Evolutionary conservation across 2,329 filamentous ascomycete species (phyloP).

Genomic region (Cladosporium sp.): DNA sequence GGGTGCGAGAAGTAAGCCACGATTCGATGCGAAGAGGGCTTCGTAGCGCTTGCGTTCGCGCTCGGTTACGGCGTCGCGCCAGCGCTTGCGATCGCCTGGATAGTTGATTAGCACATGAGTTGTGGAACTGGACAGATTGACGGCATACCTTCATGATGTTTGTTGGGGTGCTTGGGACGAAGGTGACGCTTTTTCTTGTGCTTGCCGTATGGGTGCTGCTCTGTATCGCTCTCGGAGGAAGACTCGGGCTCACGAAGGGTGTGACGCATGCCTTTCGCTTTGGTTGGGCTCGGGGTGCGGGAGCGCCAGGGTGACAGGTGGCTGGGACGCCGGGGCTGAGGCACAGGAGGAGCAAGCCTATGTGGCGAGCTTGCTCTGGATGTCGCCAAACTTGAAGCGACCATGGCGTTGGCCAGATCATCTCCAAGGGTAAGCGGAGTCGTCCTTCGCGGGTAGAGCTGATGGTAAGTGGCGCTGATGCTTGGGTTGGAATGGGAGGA

Average conservation of each 20-base stretch:
- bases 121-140: conserved; percentile 23
- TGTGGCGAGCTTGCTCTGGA: conserved; percentile 33
- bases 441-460: conserved; percentile 31
- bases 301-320: conserved; percentile 13
- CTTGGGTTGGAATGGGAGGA: conserved; percentile 22
- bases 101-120: neutral
- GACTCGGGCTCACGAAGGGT: conserved; percentile 54
- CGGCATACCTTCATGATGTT: conserved; percentile 59
- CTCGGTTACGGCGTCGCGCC: conserved; percentile 68
- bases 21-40: conserved; percentile 77
- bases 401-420: conserved; percentile 65
- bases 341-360: conserved; percentile 34
- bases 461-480: conserved; percentile 29
- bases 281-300: conserved; percentile 39
- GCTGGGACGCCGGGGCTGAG: neutral
- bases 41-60: conserved; percentile 75
- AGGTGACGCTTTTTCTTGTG: conserved; percentile 54
- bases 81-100: conserved; percentile 56
- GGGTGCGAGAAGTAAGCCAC: conserved; percentile 44
- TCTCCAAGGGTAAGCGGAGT: conserved; percentile 52
- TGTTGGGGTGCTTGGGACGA: conserved; percentile 54
- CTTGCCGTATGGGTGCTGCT: conserved; percentile 42
- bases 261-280: conserved; percentile 49
- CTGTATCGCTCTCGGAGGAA: conserved; percentile 34
- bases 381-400: conserved; percentile 67